These are phyloP conservation scores for Astrocystis sublimbata DNA, from an alignment of 495 filamentous ascomycete genomes.

Conservation along the genomic window DNA sequence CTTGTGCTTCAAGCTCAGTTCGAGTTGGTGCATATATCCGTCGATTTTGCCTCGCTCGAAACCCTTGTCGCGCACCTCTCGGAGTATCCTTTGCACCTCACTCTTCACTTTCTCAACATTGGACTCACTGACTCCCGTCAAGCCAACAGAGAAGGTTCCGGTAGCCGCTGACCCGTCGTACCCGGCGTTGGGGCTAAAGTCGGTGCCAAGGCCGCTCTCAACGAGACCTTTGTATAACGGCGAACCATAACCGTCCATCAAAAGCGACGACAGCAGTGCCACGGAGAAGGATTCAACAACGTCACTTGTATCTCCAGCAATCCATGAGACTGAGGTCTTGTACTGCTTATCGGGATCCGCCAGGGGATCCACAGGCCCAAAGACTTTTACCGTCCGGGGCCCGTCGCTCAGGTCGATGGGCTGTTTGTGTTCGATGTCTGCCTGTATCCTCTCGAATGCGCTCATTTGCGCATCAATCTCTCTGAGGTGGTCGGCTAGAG, in stretches of 20 bases:
- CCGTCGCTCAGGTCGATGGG: slow-evolving; percentile 73
- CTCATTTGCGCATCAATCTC: slow-evolving; percentile 73
- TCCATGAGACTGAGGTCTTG: slow-evolving; percentile 92
- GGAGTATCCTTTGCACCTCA: slow-evolving; percentile 67
- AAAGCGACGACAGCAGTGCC: slow-evolving; percentile 73
- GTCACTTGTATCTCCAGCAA: slow-evolving; percentile 78
- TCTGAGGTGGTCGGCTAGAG: slow-evolving; percentile 72
- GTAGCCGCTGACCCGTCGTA: slow-evolving; percentile 74
- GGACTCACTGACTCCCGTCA: slow-evolving; percentile 79
- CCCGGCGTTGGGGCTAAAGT: slow-evolving; percentile 92
- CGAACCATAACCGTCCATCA: slow-evolving; percentile 93
- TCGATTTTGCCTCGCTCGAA: slow-evolving; percentile 90
- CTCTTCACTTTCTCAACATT: slow-evolving; percentile 76
- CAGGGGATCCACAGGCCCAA: slow-evolving; percentile 86
- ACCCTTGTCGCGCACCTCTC: slow-evolving; percentile 64
- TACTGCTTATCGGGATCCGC: slow-evolving; percentile 81
- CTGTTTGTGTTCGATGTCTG: slow-evolving; percentile 69
- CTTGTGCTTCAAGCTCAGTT: slow-evolving; percentile 89
- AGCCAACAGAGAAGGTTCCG: slow-evolving; percentile 85
- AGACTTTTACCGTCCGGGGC: slow-evolving; percentile 65
- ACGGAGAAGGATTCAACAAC: slow-evolving; percentile 84
- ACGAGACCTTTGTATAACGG: slow-evolving; percentile 90
- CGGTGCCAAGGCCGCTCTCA: slow-evolving; percentile 85
- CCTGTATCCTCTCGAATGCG: slow-evolving; percentile 65
- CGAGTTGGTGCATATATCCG: slow-evolving; percentile 89